These are phyloP conservation scores for Metarhizium anisopliae DNA, from an alignment of 2,329 filamentous ascomycete species.

Conservation along the genomic window DNA sequence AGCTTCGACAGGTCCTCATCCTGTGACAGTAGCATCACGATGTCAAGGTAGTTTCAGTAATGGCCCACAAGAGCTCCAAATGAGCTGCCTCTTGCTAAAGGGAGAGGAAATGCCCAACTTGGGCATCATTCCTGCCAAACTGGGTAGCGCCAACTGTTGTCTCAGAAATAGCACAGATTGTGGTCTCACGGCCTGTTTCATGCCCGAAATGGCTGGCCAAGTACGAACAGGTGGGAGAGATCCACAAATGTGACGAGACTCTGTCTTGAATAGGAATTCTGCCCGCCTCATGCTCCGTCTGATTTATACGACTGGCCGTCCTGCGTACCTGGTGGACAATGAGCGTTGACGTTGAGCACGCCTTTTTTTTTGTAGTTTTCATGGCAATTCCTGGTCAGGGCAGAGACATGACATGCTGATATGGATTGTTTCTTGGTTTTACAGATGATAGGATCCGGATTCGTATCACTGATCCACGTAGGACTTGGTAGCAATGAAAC, in stretches of 20 bases:
- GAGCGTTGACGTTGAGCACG: too few relatives aligned
- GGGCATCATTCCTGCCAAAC: not conserved
- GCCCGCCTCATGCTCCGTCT: not conserved
- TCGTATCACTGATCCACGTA: too few relatives aligned
- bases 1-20: not conserved
- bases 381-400: too few relatives aligned
- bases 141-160: too few relatives aligned
- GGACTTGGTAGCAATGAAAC: not conserved
- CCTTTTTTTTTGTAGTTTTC: too few relatives aligned
- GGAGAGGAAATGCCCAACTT: not conserved
- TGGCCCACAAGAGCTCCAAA: not conserved
- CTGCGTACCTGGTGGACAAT: too few relatives aligned
- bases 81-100: not conserved
- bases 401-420: too few relatives aligned
- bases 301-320: not conserved
- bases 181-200: not conserved
- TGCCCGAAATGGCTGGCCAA: not conserved
- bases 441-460: too few relatives aligned
- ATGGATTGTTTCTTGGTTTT: too few relatives aligned
- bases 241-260: conserved; percentile 2
- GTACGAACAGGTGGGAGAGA: not conserved
- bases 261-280: conserved; percentile 4
- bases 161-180: not conserved
- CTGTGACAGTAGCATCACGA: not conserved
- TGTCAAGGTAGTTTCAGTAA: not conserved